phyloP scores from a whole-genome alignment of 441 rosid species.

The Kokia cookei region DNA sequence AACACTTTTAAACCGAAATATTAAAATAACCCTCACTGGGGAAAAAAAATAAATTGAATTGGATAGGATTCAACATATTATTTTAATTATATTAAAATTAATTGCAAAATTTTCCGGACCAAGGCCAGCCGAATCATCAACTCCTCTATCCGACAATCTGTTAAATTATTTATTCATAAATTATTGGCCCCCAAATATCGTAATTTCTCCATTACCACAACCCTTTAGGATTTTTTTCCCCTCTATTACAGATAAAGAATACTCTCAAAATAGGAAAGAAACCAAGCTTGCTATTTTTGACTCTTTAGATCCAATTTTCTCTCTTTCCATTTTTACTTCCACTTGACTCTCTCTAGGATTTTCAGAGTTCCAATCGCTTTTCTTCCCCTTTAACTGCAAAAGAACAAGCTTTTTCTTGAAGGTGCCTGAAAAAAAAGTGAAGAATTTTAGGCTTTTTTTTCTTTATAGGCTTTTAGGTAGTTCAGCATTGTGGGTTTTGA shows the following conservation, averaged over 20 bases:
- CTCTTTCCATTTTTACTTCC: constrained; percentile 6
- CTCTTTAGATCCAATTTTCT: constrained; percentile 28
- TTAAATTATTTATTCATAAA: not conserved
- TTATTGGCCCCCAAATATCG: not conserved
- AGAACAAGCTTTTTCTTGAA: not conserved
- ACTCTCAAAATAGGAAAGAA: not conserved
- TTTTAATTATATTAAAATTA: too few species aligned
- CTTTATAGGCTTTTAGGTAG: constrained; percentile 3
- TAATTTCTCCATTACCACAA: not conserved
- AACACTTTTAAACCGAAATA: too few species aligned
- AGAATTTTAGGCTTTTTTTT: not conserved
- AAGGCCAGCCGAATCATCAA: too few species aligned
- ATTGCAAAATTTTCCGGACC: too few species aligned
- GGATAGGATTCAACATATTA: too few species aligned
- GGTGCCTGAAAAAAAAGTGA: not conserved
- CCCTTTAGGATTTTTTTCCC: not conserved
- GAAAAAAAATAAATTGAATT: too few species aligned
- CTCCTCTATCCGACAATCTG: too few species aligned
- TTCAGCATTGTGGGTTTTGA: constrained; percentile 11
- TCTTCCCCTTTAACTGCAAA: not conserved
- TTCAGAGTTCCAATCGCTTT: constrained; percentile 10
- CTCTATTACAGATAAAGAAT: not conserved
- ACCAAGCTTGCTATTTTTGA: constrained; percentile 3
- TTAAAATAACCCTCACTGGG: too few species aligned
- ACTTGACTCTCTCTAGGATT: constrained; percentile 8